phyloP scores from a whole-genome alignment of 176 grass and related monocot species.

The Alloteropsis semialata region DNA sequence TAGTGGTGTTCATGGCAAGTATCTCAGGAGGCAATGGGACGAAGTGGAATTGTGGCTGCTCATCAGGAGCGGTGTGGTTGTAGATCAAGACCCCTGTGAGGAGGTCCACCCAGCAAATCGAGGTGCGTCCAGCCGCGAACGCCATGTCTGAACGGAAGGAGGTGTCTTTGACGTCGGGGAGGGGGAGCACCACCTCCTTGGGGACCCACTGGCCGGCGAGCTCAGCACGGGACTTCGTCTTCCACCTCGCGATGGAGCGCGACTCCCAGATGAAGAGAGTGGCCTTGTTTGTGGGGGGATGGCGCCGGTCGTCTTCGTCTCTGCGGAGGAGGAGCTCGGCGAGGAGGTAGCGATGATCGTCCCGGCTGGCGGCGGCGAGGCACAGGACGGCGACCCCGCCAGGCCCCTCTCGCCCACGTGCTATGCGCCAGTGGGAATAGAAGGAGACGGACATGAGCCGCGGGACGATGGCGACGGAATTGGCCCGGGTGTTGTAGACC shows the following conservation, averaged over 20 bases:
- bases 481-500: slow-evolving; percentile 1
- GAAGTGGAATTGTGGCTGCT: not conserved
- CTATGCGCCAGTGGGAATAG: too few species aligned
- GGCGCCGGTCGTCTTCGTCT: too few species aligned
- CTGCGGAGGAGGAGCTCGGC: not conserved
- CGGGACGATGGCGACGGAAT: not conserved
- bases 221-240: not conserved
- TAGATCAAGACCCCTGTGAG: too few species aligned
- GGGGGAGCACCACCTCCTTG: not conserved
- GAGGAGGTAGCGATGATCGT: not conserved
- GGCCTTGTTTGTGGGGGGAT: not conserved
- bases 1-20: too few species aligned
- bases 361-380: not conserved
- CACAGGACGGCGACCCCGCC: not conserved
- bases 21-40: not conserved
- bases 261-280: not conserved
- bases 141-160: too few species aligned
- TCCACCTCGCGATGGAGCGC: too few species aligned
- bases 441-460: too few species aligned
- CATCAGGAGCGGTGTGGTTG: not conserved
- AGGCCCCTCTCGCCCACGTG: too few species aligned
- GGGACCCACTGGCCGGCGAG: not conserved
- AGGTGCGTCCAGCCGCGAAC: too few species aligned
- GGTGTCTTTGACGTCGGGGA: too few species aligned
- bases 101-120: too few species aligned